Base-by-base conservation (phyloP, 2,329 filamentous ascomycete genomes). In the Xylaria polymorpha region DNA sequence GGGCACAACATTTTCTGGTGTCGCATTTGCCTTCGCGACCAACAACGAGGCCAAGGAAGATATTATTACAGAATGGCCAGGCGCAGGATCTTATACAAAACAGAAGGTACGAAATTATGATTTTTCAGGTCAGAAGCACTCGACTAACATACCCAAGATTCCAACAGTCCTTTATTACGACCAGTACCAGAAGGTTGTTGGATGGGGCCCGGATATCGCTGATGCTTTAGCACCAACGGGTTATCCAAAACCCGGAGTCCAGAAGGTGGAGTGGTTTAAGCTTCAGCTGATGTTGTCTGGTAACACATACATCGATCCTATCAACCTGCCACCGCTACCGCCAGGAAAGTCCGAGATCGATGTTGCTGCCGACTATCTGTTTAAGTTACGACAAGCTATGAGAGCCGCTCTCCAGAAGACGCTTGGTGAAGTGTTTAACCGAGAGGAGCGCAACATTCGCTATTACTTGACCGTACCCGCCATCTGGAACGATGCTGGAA, bases 241-340 rank as follows among this genome's bases (percentile, higher is more conserved):
- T 72, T 98, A 98, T 81, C 96, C 96, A 75, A 98, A 98, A 85
- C 93, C 93, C 41, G 95, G 95, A 73, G 95, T 99, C 75, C 96
- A 98, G 82, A 98, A 98, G 85, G 95, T 98, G 29, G 96, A 98
- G 84, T 99, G 96, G 96, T 98, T 99, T 88, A 98, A 98, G 86
- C 88, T 99, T 74, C 96, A 99, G 84, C 90, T 99, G 66, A 98
- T 98, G 96, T 88, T 98, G 71, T 98, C 94, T 69, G 96, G 96
- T 72, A 98, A 98, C 86, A 98, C 96, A 53, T 98, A 98, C 82
- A 98, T 98, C 79, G 96, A 98, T 81, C 96, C 96, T 71, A 98
- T 98, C 85, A 98, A 98, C 87, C 89, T 99, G 74, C 96, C 96
- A 57, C 96, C 96, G 73, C 92, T 98, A 80, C 96, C 96, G 57